Evolutionary conservation across 176 grass and related monocot genomes (phyloP), one percentile per base, ranked within the genome.

Genomic region (Zoysia pacifica): DNA sequence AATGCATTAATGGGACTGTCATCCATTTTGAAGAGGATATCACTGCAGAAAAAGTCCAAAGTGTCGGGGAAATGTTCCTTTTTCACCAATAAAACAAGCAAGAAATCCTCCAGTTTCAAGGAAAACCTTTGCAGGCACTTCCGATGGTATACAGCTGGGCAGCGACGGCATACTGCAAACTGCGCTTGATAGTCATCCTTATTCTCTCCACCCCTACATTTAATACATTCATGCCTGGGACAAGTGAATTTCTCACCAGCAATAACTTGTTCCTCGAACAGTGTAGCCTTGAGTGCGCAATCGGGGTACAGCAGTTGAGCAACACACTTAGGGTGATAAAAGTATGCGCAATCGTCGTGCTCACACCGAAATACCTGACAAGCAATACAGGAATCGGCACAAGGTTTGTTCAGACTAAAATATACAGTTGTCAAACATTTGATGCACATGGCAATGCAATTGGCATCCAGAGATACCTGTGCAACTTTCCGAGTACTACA

Each of bases 121-220:
- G 44, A 36, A 82, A 76, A 97, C 94, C 91, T 93, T 63, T 88
- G 94, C 63, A 97, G 82, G 82, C 94, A 97, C 69, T 80, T 82
- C 50, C 81, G 69, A 71, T 97, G 94, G 50, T 97, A 97, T 52
- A 66, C 66, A 20, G 74, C 87, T 73, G 94, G 94, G 69, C 94
- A 97, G 16, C 86, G 86, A 67, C 86, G 87, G 73, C 94, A 97
- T 28, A 97, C 55, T 84, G 94, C 94, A 48, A 97, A 90, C 48
- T 88, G 89, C 78, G 88, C 76, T 18, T 81, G 56, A 40, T 38
- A 42, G 69, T 69, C 83, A 67, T 82, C 52, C 44, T 82, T 87
- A 8, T 85, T 77, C 80, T 97, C 89, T 83, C 2, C 16, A 77
- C 62, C 72, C 74, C 79, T 78, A 69, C 94, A 94, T 18, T 43